Evolutionary conservation across 1,284 basidiomycete genomes (phyloP).

Genomic region (Tranzscheliella williamsii): DNA sequence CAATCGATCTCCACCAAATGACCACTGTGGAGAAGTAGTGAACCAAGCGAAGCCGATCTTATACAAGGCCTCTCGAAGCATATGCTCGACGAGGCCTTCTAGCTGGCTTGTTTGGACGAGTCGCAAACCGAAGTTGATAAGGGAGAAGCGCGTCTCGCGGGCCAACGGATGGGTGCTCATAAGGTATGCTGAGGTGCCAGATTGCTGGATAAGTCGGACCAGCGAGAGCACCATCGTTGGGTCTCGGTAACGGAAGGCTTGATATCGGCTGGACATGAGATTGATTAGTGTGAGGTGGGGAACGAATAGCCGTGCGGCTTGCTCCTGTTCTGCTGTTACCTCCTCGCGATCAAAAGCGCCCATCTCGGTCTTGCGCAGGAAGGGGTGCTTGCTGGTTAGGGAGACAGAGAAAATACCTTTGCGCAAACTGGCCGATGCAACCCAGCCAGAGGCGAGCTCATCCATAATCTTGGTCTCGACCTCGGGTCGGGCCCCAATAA

Average conservation of each 20-base stretch:
- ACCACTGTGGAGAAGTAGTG: constrained; percentile 68
- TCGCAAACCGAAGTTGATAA: constrained; percentile 91
- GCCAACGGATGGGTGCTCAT: constrained; percentile 86
- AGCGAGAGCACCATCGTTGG: constrained; percentile 83
- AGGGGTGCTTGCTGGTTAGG: constrained; percentile 74
- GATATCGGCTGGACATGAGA: constrained; percentile 88
- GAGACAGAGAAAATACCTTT: constrained; percentile 62
- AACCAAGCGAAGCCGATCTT: constrained; percentile 88
- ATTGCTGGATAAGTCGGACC: constrained; percentile 77
- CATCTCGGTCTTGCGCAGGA: constrained; percentile 83
- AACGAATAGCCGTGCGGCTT: constrained; percentile 70
- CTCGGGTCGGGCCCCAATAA: constrained; percentile 82
- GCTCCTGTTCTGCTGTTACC: constrained; percentile 74
- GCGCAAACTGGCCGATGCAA: constrained; percentile 77
- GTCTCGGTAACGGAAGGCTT: constrained; percentile 86
- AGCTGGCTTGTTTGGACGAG: constrained; percentile 83
- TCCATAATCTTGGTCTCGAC: constrained; percentile 76
- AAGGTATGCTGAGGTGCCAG: constrained; percentile 34
- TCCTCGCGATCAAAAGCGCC: constrained; percentile 84
- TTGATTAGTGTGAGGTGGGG: constrained; percentile 85
- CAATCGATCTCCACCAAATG: constrained; percentile 86
- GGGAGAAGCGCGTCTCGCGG: constrained; percentile 83
- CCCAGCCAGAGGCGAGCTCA: constrained; percentile 86
- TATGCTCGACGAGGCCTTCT: constrained; percentile 80
- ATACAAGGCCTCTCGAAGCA: constrained; percentile 78